Base-by-base conservation (phyloP, 257 asterid species). In the Jaltomata sinuosa region DNA sequence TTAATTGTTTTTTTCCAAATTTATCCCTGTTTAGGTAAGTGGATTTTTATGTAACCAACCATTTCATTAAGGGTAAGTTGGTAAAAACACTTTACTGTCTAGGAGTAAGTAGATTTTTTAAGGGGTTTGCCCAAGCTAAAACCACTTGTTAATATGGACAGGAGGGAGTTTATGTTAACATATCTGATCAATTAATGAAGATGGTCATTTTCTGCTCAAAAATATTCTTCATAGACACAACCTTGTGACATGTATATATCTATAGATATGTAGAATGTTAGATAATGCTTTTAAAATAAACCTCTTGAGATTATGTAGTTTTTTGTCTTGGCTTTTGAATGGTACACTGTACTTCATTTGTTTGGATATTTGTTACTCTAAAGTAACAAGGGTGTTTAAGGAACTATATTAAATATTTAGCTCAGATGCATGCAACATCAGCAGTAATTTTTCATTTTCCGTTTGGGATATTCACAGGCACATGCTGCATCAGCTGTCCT, bases 401-500 rank as follows among this genome's bases (percentile, higher is more conserved):
- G 80, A 40, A 42, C 80, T 74, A 7, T 74, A 15, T 45, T 42
- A 74, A 74, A 25, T 74, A 25, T 74, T 42, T 45, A 18, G 38
- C 10, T 62, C 36, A 74, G 36, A 72, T 72, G 36, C 55, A 62
- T 18, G 25, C 32, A 57, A n/a, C 64, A 11, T 62, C 65, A 32
- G 40, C 79, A 2, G 12, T 57, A 45, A 45, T 27, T 45, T 71
- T 74, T 42, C 57, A 15, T 74, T 25, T 72, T 25, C 80, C 1
- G 0, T 22, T 71, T 74, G 57, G 38, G 57, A 74, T 74, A 22
- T 88, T 79, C 87, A 88, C 91, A 95, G 99, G 99, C 99, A 34
- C 99, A 95, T 90, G 97, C 99, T 19, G 99, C 99, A 52, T 95
- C 99, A 74, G 99, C 97, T 27, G 98, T 95, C 79, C 97, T 95